Evolutionary conservation across 495 filamentous ascomycete genomes (phyloP).

Genomic region (Podospora sp.): DNA sequence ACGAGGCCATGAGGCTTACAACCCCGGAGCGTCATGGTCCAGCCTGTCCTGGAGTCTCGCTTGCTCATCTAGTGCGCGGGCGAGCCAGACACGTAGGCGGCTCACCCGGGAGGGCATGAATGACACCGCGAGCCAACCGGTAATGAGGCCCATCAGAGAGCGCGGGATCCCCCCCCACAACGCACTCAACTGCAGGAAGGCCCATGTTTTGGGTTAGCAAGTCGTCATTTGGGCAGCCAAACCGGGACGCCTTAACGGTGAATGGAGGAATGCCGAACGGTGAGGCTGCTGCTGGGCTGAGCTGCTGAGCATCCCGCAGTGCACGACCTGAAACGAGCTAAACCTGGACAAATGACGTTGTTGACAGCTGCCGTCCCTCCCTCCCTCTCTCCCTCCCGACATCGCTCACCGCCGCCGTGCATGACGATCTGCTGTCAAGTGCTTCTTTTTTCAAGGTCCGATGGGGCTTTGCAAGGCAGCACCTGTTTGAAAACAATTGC

Average conservation of each 20-base stretch:
- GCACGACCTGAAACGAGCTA: conserved; percentile 24
- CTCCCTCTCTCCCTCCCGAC: background rate
- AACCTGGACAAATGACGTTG: conserved; percentile 15
- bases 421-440: conserved; percentile 9
- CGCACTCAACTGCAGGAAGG: background rate
- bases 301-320: background rate
- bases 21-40: conserved; percentile 7
- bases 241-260: conserved; percentile 2
- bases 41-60: conserved; percentile 1
- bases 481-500: conserved; percentile 3
- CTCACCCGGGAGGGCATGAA: conserved; percentile 1
- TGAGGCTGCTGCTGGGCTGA: conserved; percentile 12
- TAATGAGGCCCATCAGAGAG: background rate
- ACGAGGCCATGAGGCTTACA: conserved; percentile 13
- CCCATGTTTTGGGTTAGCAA: conserved; percentile 6
- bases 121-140: conserved; percentile 5
- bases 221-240: conserved; percentile 9
- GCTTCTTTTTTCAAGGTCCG: conserved; percentile 1
- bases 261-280: conserved; percentile 19
- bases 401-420: background rate
- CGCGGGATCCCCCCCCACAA: background rate
- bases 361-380: background rate
- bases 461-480: conserved; percentile 10
- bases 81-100: background rate
- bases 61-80: background rate